Evolutionary conservation across 2,329 filamentous ascomycete species (phyloP).

Genomic region (Pseudogymnoascus sp.): DNA sequence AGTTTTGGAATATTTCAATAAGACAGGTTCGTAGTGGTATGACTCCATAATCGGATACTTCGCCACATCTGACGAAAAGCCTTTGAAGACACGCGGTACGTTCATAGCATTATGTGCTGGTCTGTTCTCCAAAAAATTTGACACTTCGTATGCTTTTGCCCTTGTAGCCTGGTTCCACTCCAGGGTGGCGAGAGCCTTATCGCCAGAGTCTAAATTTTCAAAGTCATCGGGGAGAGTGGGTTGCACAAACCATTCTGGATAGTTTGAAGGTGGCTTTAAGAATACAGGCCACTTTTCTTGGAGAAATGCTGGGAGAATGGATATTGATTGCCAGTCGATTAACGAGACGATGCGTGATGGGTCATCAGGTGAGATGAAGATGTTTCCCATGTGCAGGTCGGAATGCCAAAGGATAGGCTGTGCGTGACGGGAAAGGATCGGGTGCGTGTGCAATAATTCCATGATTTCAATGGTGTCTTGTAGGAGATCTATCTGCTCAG

Average conservation of each 20-base stretch:
- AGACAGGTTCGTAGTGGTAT: neutral
- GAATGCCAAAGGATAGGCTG: conserved; percentile 28
- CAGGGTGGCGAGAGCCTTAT: conserved; percentile 7
- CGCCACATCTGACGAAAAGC: neutral
- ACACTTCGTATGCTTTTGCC: neutral
- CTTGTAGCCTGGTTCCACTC: neutral
- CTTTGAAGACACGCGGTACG: neutral
- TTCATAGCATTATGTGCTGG: neutral
- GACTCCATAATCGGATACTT: neutral
- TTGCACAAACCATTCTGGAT: conserved; percentile 1
- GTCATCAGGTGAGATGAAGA: conserved; percentile 33
- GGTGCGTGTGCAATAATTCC: neutral
- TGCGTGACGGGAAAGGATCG: neutral
- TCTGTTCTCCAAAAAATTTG: neutral
- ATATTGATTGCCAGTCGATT: conserved; percentile 34
- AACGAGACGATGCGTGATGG: conserved; percentile 30
- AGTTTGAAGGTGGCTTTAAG: conserved; percentile 3
- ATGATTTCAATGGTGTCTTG: neutral
- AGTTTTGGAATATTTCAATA: neutral
- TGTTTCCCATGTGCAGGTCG: conserved; percentile 35
- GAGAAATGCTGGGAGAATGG: conserved; percentile 31
- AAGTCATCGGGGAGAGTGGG: conserved; percentile 21
- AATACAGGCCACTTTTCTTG: conserved; percentile 17
- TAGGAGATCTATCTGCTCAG: neutral
- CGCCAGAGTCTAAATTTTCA: conserved; percentile 29